Evolutionary conservation across 192 early-diverging fungal genomes (phyloP), one percentile per base, ranked within the genome.

Genomic region (Backusella mclennaniae): DNA sequence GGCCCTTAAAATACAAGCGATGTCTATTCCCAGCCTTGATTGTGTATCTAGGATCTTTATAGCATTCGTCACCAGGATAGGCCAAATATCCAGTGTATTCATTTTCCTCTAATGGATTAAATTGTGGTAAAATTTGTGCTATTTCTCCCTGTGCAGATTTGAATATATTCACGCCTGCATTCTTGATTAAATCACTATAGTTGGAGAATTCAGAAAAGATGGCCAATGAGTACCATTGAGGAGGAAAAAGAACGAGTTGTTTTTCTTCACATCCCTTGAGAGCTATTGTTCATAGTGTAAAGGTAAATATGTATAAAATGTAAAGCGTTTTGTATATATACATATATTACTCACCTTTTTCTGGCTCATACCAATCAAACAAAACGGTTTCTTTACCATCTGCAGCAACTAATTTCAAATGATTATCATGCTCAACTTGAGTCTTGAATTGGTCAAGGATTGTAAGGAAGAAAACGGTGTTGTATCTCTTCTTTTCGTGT

Each of bases 301-400:
- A 49, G 19, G n/a, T 29, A 29, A 39, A n/a, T 75, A 23, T 39
- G 11, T 33, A 66, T 35, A 36, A 6, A n/a, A 6, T 49, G 6
- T 49, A 49, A 49, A 15, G 12, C 5, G 2, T 44, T 17, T 2
- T 49, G 36, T 29, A 8, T 75, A 17, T 42, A 29, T 33, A 52
- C 14, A 8, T 75, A 6, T 42, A 29, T 33, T 66, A 72, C 26
- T 56, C 38, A 80, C 79, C 88, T 67, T 91, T 84, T 66, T 82
- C 79, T 1, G 95, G 95, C 2, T 82, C 84, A 36, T 91, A 77
- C 95, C 95, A 96, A 26, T 87, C 84, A 68, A 92, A 70, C 1
- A 77, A 38, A 9, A 87, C 84, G 0, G 90, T 87, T 76, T 96
- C 94, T 49, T 79, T 74, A 1, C 92, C 85, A 84, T 90, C 89